Conservation (phyloP, 192 early-diverging fungal genomes). For the Ambispora gerdemannii region DNA sequence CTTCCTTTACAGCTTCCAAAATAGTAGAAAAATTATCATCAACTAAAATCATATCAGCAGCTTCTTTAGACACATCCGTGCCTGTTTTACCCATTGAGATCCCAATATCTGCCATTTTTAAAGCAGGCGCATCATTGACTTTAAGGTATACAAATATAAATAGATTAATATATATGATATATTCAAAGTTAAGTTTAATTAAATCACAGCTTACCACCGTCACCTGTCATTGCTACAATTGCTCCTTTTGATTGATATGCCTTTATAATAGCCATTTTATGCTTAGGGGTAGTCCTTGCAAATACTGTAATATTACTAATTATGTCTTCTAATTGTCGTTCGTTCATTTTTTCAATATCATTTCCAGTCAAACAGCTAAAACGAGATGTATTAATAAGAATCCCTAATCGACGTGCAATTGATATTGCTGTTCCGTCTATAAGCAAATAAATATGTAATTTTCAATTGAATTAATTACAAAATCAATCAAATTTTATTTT, state of each 20-base stretch:
- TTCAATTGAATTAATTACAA: background rate
- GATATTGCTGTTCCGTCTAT: conserved; percentile 80
- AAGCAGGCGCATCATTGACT: conserved; percentile 93
- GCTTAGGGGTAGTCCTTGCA: conserved; percentile 78
- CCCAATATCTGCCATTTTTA: conserved; percentile 92
- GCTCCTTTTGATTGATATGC: conserved; percentile 83
- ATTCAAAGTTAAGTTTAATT: no score
- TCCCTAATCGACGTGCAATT: conserved; percentile 84
- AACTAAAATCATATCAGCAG: conserved; percentile 94
- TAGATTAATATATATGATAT: no score
- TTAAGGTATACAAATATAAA: no score
- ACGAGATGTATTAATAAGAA: conserved; percentile 59
- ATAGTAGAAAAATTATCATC: conserved; percentile 96
- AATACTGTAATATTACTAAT: conserved; percentile 66
- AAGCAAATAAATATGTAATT: background rate
- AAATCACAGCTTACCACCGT: conserved; percentile 51
- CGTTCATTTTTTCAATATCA: conserved; percentile 67
- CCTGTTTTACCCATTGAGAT: conserved; percentile 95
- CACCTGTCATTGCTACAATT: conserved; percentile 95
- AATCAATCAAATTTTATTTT: background rate
- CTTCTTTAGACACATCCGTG: conserved; percentile 95
- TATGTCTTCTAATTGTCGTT: conserved; percentile 58
- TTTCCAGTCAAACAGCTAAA: conserved; percentile 66
- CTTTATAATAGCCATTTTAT: conserved; percentile 89
- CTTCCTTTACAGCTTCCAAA: conserved; percentile 93